Evolutionary conservation across 176 grass and related monocot genomes (phyloP), one percentile per base, ranked within the genome.

Genomic region (Carex myosuroides): DNA sequence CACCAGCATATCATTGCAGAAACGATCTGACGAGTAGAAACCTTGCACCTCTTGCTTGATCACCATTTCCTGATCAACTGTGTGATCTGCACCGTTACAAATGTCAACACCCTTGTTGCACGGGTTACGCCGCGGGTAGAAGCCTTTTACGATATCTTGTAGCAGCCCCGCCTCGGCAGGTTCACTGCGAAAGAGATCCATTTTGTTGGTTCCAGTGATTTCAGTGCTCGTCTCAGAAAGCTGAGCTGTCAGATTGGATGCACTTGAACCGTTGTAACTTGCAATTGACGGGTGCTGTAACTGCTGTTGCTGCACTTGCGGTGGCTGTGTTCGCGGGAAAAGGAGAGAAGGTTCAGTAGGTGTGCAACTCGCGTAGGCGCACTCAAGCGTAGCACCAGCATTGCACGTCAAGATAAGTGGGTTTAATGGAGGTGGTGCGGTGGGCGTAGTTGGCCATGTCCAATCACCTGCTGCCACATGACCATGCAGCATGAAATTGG

Each of bases 381-480:
- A 72, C 20, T 53, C 79, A 70, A 24, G 79, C 24, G 41, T 22
- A 46, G 67, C 76, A 20, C 41, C 20, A 60, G 88, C 88, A 84
- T 81, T 91, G 91, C 14, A 92, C 66, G 81, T 89, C 71, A 50
- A 61, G 53, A 42, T 35, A 37, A 64, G 11, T 20, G 54, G 9
- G 32, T 74, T 72, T 52, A 64, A 60, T 29, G 73, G 56, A 16
- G 59, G 21, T 20, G 13, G 7, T 32, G 60, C 24, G 13, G 56
- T 35, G 7, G 85, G n/a, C 29, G 44, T 17, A 20, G 10, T 20
- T 2, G 67, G 41, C 87, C 89, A 94, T 0, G 89, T 70, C 84
- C 87, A 93, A 60, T 85, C n/a, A 78, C 59, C 44, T 6, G 73
- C 11, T 3, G 50, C 20, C 2, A 22, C 42, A 12, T 42, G 77